phyloP scores from a whole-genome alignment of 495 filamentous ascomycete genomes.

The Penicillium paxilli region DNA sequence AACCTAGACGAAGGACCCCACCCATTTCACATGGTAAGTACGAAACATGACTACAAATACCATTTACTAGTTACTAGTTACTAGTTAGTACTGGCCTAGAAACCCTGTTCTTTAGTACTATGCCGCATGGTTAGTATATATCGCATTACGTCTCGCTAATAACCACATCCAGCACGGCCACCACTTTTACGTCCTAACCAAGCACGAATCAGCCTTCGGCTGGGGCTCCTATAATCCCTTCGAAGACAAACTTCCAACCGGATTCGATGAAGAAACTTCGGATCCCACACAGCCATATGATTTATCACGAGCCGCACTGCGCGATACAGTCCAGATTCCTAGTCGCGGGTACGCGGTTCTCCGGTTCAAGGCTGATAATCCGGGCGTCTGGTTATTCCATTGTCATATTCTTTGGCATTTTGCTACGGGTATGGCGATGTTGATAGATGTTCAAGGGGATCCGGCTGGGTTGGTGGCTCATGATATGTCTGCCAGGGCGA shows the following conservation, averaged over 20 bases:
- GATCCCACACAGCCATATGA: constrained; percentile 35
- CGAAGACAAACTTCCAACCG: constrained; percentile 30
- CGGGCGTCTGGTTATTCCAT: constrained; percentile 58
- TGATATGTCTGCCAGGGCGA: constrained; percentile 2
- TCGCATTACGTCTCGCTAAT: no score
- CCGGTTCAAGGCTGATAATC: constrained; percentile 66
- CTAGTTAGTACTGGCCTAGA: no score
- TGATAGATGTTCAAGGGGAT: constrained; percentile 33
- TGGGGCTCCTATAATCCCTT: constrained; percentile 51
- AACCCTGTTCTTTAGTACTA: no score
- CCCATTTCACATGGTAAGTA: constrained; percentile 50
- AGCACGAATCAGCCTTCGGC: constrained; percentile 33
- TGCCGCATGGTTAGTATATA: no score
- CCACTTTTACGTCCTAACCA: constrained; percentile 71
- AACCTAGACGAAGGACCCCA: constrained; percentile 52
- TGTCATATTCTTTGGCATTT: constrained; percentile 72
- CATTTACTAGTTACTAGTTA: no score
- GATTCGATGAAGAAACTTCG: constrained; percentile 8
- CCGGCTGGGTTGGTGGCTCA: constrained; percentile 18
- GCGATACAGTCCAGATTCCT: constrained; percentile 60
- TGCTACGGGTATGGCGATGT: constrained; percentile 47
- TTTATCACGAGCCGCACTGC: constrained; percentile 27
- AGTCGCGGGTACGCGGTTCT: constrained; percentile 61
- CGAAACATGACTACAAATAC: no score
- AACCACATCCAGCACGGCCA: constrained; percentile 73